Evolutionary conservation across 345 rosid genomes (phyloP).

Genomic region (Brassica carinata): DNA sequence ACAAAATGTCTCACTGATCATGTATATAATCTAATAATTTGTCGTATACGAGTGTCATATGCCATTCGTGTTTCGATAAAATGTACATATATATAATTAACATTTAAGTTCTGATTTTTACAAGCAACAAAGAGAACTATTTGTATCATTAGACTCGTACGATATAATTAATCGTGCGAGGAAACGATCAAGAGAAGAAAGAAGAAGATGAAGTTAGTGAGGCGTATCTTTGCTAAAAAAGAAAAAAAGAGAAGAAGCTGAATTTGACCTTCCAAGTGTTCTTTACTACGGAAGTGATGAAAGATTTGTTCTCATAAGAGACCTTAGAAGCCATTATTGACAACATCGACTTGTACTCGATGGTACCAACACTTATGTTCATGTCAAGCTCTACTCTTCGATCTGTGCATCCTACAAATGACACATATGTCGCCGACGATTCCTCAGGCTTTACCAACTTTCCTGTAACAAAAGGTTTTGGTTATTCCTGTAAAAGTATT

Average conservation of each 20-base stretch:
- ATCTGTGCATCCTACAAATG: slow-evolving; percentile 46
- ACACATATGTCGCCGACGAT: slow-evolving; percentile 44
- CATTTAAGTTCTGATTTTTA: background rate
- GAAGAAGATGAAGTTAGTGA: background rate
- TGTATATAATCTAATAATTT: too few relatives aligned
- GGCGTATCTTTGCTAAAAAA: background rate
- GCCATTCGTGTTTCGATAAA: background rate
- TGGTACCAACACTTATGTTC: slow-evolving; percentile 34
- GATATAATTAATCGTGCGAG: background rate
- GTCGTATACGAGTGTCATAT: background rate
- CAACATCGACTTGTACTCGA: slow-evolving; percentile 46
- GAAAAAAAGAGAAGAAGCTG: background rate
- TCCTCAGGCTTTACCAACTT: slow-evolving; percentile 45
- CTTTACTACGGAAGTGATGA: slow-evolving; percentile 34
- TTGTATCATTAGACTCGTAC: background rate
- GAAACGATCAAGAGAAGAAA: background rate
- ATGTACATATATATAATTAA: too few relatives aligned
- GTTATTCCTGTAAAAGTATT: background rate
- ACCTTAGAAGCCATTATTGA: slow-evolving; percentile 62
- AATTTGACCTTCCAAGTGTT: slow-evolving; percentile 23
- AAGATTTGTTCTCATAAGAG: slow-evolving; percentile 51
- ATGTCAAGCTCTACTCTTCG: slow-evolving; percentile 48
- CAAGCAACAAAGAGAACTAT: background rate
- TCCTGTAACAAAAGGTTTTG: slow-evolving; percentile 40
- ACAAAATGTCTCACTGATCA: background rate